Evolutionary conservation across 2,329 filamentous ascomycete species (phyloP).

Genomic region (Hypoxylon sp.): DNA sequence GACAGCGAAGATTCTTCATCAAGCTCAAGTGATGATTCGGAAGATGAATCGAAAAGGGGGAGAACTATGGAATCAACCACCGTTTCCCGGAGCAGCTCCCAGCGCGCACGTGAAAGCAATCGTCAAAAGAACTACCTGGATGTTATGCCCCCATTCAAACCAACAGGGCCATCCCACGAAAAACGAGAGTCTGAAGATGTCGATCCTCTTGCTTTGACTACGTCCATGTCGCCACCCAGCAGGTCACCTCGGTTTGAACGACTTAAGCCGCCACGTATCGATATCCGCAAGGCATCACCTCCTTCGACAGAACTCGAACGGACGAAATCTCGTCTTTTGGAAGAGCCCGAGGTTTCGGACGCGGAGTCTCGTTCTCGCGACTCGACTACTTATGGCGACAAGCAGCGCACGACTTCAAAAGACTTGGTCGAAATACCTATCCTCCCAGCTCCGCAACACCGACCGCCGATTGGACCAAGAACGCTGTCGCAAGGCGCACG

Average conservation of each 20-base stretch:
- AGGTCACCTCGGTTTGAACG: slow-evolving; percentile 57
- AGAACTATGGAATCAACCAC: slow-evolving; percentile 49
- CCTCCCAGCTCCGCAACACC: slow-evolving; percentile 36
- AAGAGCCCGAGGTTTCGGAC: slow-evolving; percentile 52
- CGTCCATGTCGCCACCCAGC: slow-evolving; percentile 47
- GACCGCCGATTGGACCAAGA: slow-evolving; percentile 16
- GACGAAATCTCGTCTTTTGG: slow-evolving; percentile 24
- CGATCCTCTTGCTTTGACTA: slow-evolving; percentile 23
- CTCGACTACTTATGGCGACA: slow-evolving; percentile 43
- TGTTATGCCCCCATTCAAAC: slow-evolving; percentile 60
- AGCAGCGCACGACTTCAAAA: slow-evolving; percentile 47
- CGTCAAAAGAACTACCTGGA: slow-evolving; percentile 59
- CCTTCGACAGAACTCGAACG: slow-evolving; percentile 45
- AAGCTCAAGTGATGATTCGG: slow-evolving; percentile 60
- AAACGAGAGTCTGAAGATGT: slow-evolving; percentile 35
- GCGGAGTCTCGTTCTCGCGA: slow-evolving; percentile 47
- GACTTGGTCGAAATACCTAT: slow-evolving; percentile 48
- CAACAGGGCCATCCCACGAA: slow-evolving; percentile 44
- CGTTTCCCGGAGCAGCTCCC: slow-evolving; percentile 48
- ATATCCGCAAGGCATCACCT: slow-evolving; percentile 55
- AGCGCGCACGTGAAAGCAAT: slow-evolving; percentile 45
- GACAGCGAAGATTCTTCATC: slow-evolving; percentile 47
- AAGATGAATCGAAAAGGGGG: slow-evolving; percentile 53
- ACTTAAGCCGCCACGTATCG: slow-evolving; percentile 60
- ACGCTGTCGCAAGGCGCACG: slow-evolving; percentile 29